Base-by-base conservation (phyloP, 345 rosid genomes). In the Camelina hispida region DNA sequence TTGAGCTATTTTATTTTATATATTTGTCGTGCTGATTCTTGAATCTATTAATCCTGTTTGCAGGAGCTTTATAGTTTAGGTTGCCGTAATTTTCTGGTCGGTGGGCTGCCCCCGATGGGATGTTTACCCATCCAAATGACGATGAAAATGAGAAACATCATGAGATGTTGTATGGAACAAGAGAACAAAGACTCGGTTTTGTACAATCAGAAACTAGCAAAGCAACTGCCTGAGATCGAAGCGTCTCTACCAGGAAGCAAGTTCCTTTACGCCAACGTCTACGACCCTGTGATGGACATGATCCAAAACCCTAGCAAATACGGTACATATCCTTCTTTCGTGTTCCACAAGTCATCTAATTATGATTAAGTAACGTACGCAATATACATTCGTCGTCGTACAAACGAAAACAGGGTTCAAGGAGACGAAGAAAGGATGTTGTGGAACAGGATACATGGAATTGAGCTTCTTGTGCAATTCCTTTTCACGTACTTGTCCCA, bases 31-130 rank as follows among this genome's bases (percentile, higher is more conserved):
- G 52, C 22, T 47, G 20, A 47, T 11, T 47, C 52, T 47, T 1
- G 52, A 47, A n/a, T 47, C 22, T 47, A n/a, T 47, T 47, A 20
- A 7, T 47, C 52, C 3, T 16, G 52, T 6, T 4, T 47, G 13
- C 44, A 87, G 94, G 84, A 80, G 48, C 69, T 86, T 44, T 82
- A 87, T 32, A 40, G 61, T 32, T 72, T 74, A 9, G 92, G 88
- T 35, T 73, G 85, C 62, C 81, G 85, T 12, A 71, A 22, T 22
- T 79, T 85, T 23, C 51, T 66, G 10, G 66, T 86, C 5, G 80
- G 79, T 10, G 91, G 95, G 30, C 74, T 87, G 18, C 85, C 88
- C 3, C 95, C 89, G 2, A 78, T 85, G 5, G 91, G 95, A 1
- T 89, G 95, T 67, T 54, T 89, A 6, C 91, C 93, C 2, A 16